These are phyloP conservation scores for Zychaea mexicana DNA, from an alignment of 371 early-diverging fungal genomes.

Conservation along the genomic window DNA sequence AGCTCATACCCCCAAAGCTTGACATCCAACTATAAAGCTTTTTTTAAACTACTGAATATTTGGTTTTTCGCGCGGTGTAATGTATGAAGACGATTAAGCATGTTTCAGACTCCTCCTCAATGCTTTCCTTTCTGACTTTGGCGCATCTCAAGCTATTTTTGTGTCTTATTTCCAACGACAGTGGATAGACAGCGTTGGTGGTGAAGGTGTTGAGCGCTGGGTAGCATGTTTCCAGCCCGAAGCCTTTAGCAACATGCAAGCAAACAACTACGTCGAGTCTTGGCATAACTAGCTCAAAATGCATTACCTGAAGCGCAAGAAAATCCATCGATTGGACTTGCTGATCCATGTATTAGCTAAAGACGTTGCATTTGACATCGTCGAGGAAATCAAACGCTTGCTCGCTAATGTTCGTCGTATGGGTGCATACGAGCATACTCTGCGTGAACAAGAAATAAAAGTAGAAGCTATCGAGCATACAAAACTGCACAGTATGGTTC, in stretches of 20 bases:
- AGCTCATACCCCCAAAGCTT: too few relatives aligned
- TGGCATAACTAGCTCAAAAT: constrained; percentile 8
- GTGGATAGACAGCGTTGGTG: background rate
- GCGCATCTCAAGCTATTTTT: background rate
- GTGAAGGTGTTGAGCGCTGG: background rate
- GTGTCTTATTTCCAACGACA: background rate
- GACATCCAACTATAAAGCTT: too few relatives aligned
- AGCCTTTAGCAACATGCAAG: constrained; percentile 7
- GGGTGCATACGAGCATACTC: background rate
- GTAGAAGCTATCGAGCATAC: background rate
- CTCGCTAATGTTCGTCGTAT: background rate
- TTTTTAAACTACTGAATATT: too few relatives aligned
- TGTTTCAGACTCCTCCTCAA: background rate
- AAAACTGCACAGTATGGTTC: too few relatives aligned
- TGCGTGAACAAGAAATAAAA: too few relatives aligned
- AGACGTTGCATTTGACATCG: constrained; percentile 4
- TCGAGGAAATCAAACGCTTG: background rate
- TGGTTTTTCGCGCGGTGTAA: too few relatives aligned
- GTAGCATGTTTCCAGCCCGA: constrained; percentile 2
- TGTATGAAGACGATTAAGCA: background rate
- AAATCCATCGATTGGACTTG: background rate
- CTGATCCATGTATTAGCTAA: background rate
- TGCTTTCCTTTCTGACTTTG: background rate
- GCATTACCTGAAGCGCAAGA: background rate
- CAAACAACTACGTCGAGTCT: too few relatives aligned